Evolutionary conservation across 1,284 basidiomycete genomes (phyloP).

Genomic region (Cystobasidium pallidum): DNA sequence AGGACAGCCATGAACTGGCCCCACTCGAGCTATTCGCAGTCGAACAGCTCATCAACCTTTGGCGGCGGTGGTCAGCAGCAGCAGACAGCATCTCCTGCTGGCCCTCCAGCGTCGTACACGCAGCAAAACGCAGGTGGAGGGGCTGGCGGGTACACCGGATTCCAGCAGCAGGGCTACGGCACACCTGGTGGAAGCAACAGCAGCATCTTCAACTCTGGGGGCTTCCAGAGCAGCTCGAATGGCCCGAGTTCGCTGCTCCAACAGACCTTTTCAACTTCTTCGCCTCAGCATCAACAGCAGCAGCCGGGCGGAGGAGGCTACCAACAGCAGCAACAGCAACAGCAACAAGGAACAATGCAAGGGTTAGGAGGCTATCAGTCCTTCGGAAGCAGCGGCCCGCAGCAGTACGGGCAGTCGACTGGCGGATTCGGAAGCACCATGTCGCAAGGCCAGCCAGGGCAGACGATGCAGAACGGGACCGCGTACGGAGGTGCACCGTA

Average conservation of each 20-base stretch:
- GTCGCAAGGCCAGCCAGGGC: conserved; percentile 1
- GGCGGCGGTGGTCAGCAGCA: background rate
- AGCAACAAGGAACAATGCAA: conserved; percentile 6
- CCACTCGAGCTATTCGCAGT: conserved; percentile 18
- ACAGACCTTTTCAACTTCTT: conserved; percentile 39
- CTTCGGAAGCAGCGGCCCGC: background rate
- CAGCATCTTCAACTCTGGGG: background rate
- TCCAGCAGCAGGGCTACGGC: conserved; percentile 7
- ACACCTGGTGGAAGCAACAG: conserved; percentile 14
- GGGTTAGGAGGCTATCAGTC: conserved; percentile 12
- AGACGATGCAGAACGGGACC: conserved; percentile 7
- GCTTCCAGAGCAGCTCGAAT: conserved; percentile 6
- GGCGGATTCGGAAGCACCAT: conserved; percentile 6
- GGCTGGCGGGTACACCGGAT: background rate
- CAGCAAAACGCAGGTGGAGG: background rate
- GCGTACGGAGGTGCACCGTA: background rate
- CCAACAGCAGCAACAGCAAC: conserved; percentile 28
- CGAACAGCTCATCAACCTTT: background rate
- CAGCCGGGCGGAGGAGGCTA: conserved; percentile 1
- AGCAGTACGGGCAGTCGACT: background rate
- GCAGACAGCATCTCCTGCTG: background rate
- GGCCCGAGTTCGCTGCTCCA: background rate
- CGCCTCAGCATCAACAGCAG: conserved; percentile 33
- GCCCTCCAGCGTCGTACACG: conserved; percentile 7
- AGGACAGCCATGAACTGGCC: conserved; percentile 24